Evolutionary conservation across 495 filamentous ascomycete species (phyloP).

Genomic region (Halenospora varia): DNA sequence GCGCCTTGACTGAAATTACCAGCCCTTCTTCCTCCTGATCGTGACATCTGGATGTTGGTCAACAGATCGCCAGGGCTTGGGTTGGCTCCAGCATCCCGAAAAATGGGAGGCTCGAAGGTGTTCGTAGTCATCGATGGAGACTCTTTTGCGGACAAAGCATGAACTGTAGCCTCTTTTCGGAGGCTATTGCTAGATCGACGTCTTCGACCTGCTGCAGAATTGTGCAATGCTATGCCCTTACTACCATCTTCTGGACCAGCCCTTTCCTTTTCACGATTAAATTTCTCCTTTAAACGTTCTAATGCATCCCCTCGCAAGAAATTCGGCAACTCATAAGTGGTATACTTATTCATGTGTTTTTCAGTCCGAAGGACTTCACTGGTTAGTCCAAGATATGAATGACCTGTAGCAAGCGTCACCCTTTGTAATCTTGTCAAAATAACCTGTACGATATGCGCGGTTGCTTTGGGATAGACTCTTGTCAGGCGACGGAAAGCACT

Average conservation of each 20-base stretch:
- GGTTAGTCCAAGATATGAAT: slow-evolving; percentile 88
- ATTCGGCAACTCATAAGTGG: slow-evolving; percentile 86
- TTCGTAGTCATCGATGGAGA: slow-evolving; percentile 27
- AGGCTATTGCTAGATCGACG: slow-evolving; percentile 70
- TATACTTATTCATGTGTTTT: slow-evolving; percentile 86
- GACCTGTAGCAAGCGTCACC: slow-evolving; percentile 89
- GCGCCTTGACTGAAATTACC: slow-evolving; percentile 16
- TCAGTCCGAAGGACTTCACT: slow-evolving; percentile 89
- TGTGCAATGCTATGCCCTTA: slow-evolving; percentile 96
- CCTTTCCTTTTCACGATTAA: slow-evolving; percentile 78
- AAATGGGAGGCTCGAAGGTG: slow-evolving; percentile 26
- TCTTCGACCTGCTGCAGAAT: slow-evolving; percentile 58
- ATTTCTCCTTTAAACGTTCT: slow-evolving; percentile 89
- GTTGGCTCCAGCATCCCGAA: slow-evolving; percentile 33
- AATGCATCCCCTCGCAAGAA: slow-evolving; percentile 81
- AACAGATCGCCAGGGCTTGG: slow-evolving; percentile 76
- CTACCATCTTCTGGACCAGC: slow-evolving; percentile 77
- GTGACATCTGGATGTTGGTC: slow-evolving; percentile 71
- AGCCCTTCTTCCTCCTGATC: slow-evolving; percentile 44
- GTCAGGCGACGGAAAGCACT: slow-evolving; percentile 92
- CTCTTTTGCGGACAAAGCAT: slow-evolving; percentile 50
- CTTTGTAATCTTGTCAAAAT: slow-evolving; percentile 91
- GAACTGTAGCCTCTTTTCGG: slow-evolving; percentile 76
- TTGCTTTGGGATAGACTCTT: slow-evolving; percentile 92
- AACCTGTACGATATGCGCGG: slow-evolving; percentile 95